Conservation (phyloP, 495 filamentous ascomycete species). For the Penicillium pulvis region DNA sequence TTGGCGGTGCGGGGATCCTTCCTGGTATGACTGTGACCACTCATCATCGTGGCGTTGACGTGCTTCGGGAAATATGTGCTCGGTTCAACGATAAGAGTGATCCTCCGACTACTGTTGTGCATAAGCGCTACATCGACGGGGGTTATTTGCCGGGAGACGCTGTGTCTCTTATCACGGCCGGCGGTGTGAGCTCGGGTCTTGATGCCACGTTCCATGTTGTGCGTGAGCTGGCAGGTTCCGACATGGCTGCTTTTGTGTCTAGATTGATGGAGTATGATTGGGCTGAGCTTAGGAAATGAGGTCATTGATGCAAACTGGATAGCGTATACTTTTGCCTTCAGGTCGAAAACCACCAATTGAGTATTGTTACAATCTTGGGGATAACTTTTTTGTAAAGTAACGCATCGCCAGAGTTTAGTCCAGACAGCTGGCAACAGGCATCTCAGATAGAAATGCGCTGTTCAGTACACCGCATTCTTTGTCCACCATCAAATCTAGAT, state of each 20-base stretch:
- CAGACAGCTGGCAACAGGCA: not conserved
- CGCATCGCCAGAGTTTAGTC: not conserved
- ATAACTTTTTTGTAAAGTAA: not conserved
- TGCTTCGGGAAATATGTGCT: constrained; percentile 62
- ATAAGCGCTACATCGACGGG: constrained; percentile 76
- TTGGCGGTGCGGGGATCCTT: constrained; percentile 71
- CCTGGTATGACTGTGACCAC: constrained; percentile 73
- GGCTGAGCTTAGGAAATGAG: constrained; percentile 32
- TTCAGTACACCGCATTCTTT: not conserved
- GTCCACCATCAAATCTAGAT: not conserved
- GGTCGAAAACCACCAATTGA: not conserved
- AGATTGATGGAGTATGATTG: constrained; percentile 70
- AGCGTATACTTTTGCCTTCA: not conserved
- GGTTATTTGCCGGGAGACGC: constrained; percentile 63
- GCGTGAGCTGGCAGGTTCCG: constrained; percentile 67
- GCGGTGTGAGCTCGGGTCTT: constrained; percentile 73
- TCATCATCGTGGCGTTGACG: constrained; percentile 68
- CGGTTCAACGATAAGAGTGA: constrained; percentile 32
- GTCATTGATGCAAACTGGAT: not conserved
- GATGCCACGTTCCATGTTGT: constrained; percentile 81
- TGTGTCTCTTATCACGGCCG: constrained; percentile 73
- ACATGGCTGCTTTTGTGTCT: constrained; percentile 68
- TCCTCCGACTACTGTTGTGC: constrained; percentile 72
- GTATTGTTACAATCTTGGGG: not conserved
- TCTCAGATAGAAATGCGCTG: not conserved